Base-by-base conservation (phyloP, 2,329 filamentous ascomycete genomes). In the Dactylellina sp. region DNA sequence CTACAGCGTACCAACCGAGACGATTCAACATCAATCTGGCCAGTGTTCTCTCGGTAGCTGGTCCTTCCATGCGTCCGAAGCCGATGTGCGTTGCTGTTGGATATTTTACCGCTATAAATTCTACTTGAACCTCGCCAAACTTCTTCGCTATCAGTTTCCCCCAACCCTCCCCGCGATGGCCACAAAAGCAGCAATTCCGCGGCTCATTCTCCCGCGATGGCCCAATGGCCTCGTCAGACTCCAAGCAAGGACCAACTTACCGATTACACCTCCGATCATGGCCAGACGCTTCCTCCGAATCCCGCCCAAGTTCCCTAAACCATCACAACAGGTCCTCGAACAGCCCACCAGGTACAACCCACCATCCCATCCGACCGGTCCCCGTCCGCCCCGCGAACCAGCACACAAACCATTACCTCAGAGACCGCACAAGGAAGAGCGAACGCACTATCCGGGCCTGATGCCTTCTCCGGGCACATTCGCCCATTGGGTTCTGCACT, bases 281-380 rank as follows among this genome's bases (percentile, higher is more conserved):
- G n/a, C 64, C 39, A 63, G 56, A 55, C 70, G 70, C 16, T 66
- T 66, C 61, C 70, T 74, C 32, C 70, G 70, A 37, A 65, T 70
- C 53, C 71, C 71, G 5, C 71, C 71, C 16, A 68, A 75, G 53
- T 68, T 64, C 71, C 24, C 57, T 7, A 75, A 75, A 75, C 71
- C 71, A 24, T 3, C 53, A 14, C 53, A 46, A 35, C 49, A 37
- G 16, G 71, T 57, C 50, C 89, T 98, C 76, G 91, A 91, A 79
- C 92, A 97, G 81, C 94, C 94, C 25, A 86, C 91, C 79, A 90
- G 89, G 80, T 98, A 97, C 85, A 91, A 91, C 62, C 93, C 94
- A 1, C 94, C 94, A 0, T 98, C 94, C 0, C 94, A 98, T 81
- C 64, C 64, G 9, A 70, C 62, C 14, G 89, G 90, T 11, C 84